Conservation (phyloP, 257 asterid genomes). For the Ilex asprella region DNA sequence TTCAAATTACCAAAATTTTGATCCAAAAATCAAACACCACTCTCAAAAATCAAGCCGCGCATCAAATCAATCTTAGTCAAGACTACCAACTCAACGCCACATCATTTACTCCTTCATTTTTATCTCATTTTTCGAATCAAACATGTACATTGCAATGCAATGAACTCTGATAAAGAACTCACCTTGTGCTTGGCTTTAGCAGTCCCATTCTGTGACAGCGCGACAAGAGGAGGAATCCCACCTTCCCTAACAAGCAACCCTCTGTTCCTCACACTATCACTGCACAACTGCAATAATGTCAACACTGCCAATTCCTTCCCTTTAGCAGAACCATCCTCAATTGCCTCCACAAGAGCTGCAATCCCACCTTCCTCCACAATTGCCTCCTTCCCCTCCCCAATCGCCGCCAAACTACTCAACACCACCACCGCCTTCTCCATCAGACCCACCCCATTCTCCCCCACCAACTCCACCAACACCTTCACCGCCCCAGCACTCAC, state of each 20-base stretch:
- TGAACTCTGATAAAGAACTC: neutral
- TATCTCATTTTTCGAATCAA: no score
- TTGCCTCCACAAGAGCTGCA: slow-evolving; percentile 71
- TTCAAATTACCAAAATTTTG: no score
- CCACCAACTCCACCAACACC: slow-evolving; percentile 67
- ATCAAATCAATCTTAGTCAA: no score
- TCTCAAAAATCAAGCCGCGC: no score
- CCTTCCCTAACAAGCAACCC: slow-evolving; percentile 94
- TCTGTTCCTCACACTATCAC: slow-evolving; percentile 64
- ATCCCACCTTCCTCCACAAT: slow-evolving; percentile 87
- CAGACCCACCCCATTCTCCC: slow-evolving; percentile 65
- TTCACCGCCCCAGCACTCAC: slow-evolving; percentile 77
- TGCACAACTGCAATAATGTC: slow-evolving; percentile 76
- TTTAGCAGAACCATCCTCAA: slow-evolving; percentile 72
- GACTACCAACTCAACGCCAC: no score
- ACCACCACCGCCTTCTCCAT: slow-evolving; percentile 98
- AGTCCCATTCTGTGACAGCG: slow-evolving; percentile 80
- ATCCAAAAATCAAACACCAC: no score
- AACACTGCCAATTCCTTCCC: slow-evolving; percentile 87
- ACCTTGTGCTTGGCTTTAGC: slow-evolving; percentile 95
- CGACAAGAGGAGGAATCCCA: slow-evolving; percentile 91
- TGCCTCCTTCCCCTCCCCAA: slow-evolving; percentile 60
- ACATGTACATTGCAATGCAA: no score
- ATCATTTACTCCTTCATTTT: no score
- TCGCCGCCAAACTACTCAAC: slow-evolving; percentile 67